phyloP scores from a whole-genome alignment of 768 basidiomycete species.

The Tubosaeta sp. region DNA sequence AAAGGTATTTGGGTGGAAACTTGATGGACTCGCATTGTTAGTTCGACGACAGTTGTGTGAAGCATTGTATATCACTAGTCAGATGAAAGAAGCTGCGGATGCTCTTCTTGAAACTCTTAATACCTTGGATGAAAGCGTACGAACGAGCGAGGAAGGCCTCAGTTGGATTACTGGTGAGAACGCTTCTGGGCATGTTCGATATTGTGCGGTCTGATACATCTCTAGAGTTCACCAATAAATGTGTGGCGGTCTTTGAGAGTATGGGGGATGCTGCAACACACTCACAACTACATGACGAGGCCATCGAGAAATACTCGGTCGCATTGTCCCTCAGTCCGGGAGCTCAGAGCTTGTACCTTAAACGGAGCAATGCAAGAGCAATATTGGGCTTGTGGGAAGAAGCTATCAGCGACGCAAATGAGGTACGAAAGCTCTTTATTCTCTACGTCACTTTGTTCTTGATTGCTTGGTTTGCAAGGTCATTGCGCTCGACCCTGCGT shows the following conservation, averaged over 20 bases:
- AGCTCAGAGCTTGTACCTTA: constrained; percentile 1
- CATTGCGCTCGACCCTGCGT: constrained; percentile 3
- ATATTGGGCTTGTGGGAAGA: constrained; percentile 10
- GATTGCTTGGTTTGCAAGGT: neutral
- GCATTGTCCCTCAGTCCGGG: constrained; percentile 10
- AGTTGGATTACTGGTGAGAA: constrained; percentile 7
- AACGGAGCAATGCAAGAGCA: constrained; percentile 13
- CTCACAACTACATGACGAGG: constrained; percentile 7
- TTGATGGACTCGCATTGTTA: constrained; percentile 6
- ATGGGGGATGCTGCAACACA: constrained; percentile 9
- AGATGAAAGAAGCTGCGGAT: constrained; percentile 10
- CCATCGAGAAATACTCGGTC: constrained; percentile 12
- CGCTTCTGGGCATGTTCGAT: neutral
- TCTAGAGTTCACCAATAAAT: constrained; percentile 6
- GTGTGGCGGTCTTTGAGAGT: constrained; percentile 4
- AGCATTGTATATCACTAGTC: constrained; percentile 6
- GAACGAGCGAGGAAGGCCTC: neutral
- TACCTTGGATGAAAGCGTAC: constrained; percentile 1
- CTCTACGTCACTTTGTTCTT: neutral
- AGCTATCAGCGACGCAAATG: constrained; percentile 11
- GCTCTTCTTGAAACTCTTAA: constrained; percentile 7
- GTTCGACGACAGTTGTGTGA: constrained; percentile 10
- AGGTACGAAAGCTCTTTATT: constrained; percentile 2
- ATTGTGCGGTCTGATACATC: neutral
- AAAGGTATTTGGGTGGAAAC: constrained; percentile 15